A percentile compares a stretch with the other conserved stretches of the same genome.
phyloP scores from a whole-genome alignment of 768 basidiomycete species.

The Mycena vulgaris region DNA sequence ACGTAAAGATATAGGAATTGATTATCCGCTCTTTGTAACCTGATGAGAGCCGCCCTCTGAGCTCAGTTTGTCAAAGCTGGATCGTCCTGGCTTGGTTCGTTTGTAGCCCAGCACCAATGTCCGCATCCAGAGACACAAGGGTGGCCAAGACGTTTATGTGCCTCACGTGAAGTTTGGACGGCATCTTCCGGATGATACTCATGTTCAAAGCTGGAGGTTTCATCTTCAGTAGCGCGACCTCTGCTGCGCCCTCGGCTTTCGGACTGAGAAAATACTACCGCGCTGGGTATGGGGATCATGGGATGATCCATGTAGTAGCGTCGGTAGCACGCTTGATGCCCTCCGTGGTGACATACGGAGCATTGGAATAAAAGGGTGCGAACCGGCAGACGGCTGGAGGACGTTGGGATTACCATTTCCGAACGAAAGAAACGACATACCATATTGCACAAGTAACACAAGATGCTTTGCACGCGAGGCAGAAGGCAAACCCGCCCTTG shows the following conservation, averaged over 20 bases:
- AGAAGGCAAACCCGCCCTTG: slow-evolving; percentile 69
- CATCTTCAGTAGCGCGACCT: slow-evolving; percentile 43
- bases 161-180: slow-evolving; percentile 22
- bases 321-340: slow-evolving; percentile 85
- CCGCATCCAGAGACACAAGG: slow-evolving; percentile 88
- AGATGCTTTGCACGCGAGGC: slow-evolving; percentile 66
- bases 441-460: slow-evolving; percentile 79
- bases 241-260: slow-evolving; percentile 36
- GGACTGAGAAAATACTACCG: slow-evolving; percentile 37
- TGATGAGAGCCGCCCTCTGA: neutral
- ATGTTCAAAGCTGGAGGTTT: slow-evolving; percentile 32
- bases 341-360: slow-evolving; percentile 84
- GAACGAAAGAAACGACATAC: slow-evolving; percentile 55
- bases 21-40: neutral
- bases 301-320: slow-evolving; percentile 75
- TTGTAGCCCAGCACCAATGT: slow-evolving; percentile 82
- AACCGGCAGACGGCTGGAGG: slow-evolving; percentile 81
- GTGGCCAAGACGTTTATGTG: slow-evolving; percentile 63
- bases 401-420: slow-evolving; percentile 19
- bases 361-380: slow-evolving; percentile 80
- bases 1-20: neutral
- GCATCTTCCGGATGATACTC: slow-evolving; percentile 41
- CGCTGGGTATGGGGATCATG: slow-evolving; percentile 62
- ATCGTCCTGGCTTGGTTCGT: slow-evolving; percentile 32
- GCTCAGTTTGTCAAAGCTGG: neutral